Base-by-base conservation (phyloP, 805 yeast species). In the Sugiyamaella chiloensis region DNA sequence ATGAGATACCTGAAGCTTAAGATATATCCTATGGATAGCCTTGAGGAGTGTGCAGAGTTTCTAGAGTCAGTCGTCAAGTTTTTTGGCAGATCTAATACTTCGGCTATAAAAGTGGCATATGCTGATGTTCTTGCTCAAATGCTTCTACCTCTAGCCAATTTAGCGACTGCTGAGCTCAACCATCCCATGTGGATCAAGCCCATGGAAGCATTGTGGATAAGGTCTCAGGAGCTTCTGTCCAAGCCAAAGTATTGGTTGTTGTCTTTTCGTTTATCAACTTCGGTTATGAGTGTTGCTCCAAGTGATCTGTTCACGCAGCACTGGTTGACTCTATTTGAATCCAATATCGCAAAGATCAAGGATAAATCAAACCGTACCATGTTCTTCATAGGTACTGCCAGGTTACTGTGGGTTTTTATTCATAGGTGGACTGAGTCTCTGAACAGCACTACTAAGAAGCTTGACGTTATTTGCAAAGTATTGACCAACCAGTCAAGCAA, bases 121-220 rank as follows among this genome's bases (percentile, higher is more conserved):
- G 85, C 93, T 40, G 96, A 88, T 54, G 96, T 88, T 1, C 71
- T 90, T 32, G 76, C 84, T 47, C 82, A 79, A 45, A 74, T 93
- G 21, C 67, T 93, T 2, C 68, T 88, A 34, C 95, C 97, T 0
- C 64, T 93, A 20, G 95, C 97, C 0, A 91, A 87, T 6, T 73
- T 81, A 1, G 73, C 90, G 26, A 87, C 96, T 0, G 98, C 96
- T 0, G 99, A 93, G 62, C 90, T 88, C 0, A 91, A 93, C 60
- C 96, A 91, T 63, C 99, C 99, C 2, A 80, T 85, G 1, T 93
- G 99, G 99, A 81, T 83, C 0, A 86, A 81, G 34, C 93, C 96
- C 0, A 78, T 88, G 46, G 76, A 76, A 19, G 68, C 72, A 16
- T 79, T 91, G 11, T 81, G 77, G 62, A 65, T 71, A 12, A 78